A percentile compares a stretch with the other conserved stretches of the same genome.
phyloP scores from a whole-genome alignment of 176 grass and related monocot genomes.

The Hordeum vulgare region DNA sequence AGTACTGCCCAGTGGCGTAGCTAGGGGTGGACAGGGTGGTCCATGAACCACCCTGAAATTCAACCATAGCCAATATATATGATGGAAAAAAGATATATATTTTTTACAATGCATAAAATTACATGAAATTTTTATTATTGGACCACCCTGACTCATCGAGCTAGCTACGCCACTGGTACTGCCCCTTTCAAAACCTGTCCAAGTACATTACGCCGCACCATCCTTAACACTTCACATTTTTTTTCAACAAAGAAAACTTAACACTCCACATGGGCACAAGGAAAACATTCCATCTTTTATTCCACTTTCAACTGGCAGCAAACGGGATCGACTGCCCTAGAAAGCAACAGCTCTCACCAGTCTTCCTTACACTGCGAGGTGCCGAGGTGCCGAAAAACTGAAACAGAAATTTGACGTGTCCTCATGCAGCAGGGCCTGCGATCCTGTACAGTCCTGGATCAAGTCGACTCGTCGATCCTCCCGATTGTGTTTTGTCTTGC shows the following conservation, averaged over 20 bases:
- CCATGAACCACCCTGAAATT: too few species aligned
- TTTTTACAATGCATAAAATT: too few species aligned
- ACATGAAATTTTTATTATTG: too few species aligned
- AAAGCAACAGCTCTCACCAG: not conserved
- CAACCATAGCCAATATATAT: too few species aligned
- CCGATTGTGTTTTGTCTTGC: conserved; percentile 75
- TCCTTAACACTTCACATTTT: not conserved
- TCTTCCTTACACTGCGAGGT: not conserved
- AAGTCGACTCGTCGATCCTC: conserved; percentile 59
- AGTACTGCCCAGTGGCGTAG: too few species aligned
- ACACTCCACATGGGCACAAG: not conserved
- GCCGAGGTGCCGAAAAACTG: not conserved
- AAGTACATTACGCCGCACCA: not conserved
- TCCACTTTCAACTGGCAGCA: not conserved
- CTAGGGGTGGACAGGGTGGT: too few species aligned
- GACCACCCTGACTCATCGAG: too few species aligned
- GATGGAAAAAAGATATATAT: too few species aligned
- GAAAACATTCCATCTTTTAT: conserved; percentile 16
- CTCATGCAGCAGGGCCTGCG: not conserved
- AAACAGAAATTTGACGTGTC: not conserved
- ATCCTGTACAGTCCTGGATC: not conserved
- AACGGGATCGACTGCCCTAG: not conserved
- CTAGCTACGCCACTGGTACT: too few species aligned
- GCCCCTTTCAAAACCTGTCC: too few species aligned
- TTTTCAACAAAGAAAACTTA: not conserved